Base-by-base conservation (phyloP, 306 rosid genomes). In the Comarum palustre region DNA sequence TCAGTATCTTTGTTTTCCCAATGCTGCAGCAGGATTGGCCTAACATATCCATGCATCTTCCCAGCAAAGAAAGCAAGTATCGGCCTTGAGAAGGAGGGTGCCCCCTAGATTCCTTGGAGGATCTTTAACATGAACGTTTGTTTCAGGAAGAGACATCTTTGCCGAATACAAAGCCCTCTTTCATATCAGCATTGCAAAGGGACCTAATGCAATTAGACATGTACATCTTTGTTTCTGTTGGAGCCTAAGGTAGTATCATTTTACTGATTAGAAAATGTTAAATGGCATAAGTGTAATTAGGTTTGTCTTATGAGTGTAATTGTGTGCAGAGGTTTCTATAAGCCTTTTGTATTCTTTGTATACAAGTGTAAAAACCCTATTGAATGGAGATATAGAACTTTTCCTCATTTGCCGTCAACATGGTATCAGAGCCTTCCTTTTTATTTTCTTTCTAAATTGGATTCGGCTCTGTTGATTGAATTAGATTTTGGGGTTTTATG, bases 121-220 rank as follows among this genome's bases (percentile, higher is more conserved):
- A 67, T 94, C 84, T 61, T 87, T 80, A 16, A 79, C 57, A 42
- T 59, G 83, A 50, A 94, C 78, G 11, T 79, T 84, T 34, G 99
- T 94, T 87, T 91, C 99, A 2, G 97, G 89, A 77, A 94, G 97
- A 91, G 29, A 83, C 88, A 54, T 94, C 99, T 80, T 84, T 91
- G 59, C 97, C 96, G 42, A 94, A 83, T 80, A 89, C 80, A 81
- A 91, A 94, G 39, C 99, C 96, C 74, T 89, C 95, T 79, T 84
- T 88, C 58, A 83, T 59, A 81, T 94, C 99, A 39, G 97, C 87
- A 58, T 94, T 94, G 91, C 99, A 94, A 13, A 94, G 95, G 55
- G 96, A 95, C 79, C 99, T 75, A 15, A 94, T 84, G 85, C 96
- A 78, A 61, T 64, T 90, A 0, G 87, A 82, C 95, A 94, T 86